phyloP scores from a whole-genome alignment of 2,329 filamentous ascomycete species.

The Emergomyces orientalis region DNA sequence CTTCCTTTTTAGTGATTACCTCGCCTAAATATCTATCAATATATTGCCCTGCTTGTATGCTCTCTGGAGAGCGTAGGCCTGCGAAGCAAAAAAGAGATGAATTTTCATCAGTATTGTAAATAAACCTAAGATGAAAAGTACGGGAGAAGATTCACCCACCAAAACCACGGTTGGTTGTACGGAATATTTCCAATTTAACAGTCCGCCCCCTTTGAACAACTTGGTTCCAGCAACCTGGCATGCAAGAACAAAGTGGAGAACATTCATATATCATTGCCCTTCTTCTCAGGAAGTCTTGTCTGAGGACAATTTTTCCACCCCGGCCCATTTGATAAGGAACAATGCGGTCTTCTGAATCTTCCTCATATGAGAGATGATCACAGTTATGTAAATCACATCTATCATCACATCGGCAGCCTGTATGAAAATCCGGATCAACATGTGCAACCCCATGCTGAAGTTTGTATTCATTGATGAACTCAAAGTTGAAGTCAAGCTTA shows the following conservation, averaged over 20 bases:
- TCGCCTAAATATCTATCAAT: slow-evolving; percentile 40
- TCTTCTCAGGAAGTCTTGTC: slow-evolving; percentile 24
- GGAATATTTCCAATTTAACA: slow-evolving; percentile 35
- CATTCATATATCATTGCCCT: slow-evolving; percentile 36
- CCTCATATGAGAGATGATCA: slow-evolving; percentile 26
- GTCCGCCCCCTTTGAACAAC: slow-evolving; percentile 35
- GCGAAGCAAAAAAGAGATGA: neutral
- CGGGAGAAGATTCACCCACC: slow-evolving; percentile 20
- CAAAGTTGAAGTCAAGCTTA: slow-evolving; percentile 28
- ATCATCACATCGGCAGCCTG: slow-evolving; percentile 25
- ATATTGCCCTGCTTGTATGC: slow-evolving; percentile 35
- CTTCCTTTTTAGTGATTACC: slow-evolving; percentile 30
- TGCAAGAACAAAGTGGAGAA: slow-evolving; percentile 30
- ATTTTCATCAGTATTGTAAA: neutral
- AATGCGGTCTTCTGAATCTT: slow-evolving; percentile 23
- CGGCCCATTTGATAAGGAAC: slow-evolving; percentile 23
- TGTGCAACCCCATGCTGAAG: slow-evolving; percentile 25
- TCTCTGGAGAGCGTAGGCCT: slow-evolving; percentile 34
- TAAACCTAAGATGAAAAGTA: neutral
- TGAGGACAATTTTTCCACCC: slow-evolving; percentile 22
- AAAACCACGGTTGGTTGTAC: slow-evolving; percentile 35
- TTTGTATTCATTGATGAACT: slow-evolving; percentile 32
- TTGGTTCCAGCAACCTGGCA: slow-evolving; percentile 32
- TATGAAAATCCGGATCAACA: slow-evolving; percentile 24
- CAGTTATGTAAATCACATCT: slow-evolving; percentile 23